phyloP scores from a whole-genome alignment of 2,329 filamentous ascomycete species.

The Metarhizium rileyi region DNA sequence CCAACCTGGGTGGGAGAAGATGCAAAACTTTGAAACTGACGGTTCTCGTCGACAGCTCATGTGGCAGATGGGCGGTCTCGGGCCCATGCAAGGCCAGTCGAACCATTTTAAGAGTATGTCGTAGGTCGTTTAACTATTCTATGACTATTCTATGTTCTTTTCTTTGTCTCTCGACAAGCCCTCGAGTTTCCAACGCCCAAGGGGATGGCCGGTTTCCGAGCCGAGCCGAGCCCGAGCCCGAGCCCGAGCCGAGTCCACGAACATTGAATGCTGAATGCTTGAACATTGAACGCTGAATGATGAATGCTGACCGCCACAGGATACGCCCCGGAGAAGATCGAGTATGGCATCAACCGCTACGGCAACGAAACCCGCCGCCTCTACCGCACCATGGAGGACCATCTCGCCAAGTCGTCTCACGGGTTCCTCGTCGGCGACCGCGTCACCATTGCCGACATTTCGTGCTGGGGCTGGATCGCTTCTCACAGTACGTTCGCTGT shows the following conservation, averaged over 20 bases:
- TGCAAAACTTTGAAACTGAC: constrained; percentile 19
- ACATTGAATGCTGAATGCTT: no score
- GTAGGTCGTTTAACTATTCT: no score
- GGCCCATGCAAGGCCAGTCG: constrained; percentile 72
- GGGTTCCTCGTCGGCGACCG: constrained; percentile 58
- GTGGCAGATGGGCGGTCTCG: constrained; percentile 72
- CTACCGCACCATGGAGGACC: constrained; percentile 66
- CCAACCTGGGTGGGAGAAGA: neutral
- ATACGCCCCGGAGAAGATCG: constrained; percentile 74
- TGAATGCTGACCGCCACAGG: constrained; percentile 22
- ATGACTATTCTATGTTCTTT: no score
- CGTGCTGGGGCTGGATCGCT: constrained; percentile 71
- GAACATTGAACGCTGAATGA: no score
- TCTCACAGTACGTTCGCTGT: constrained; percentile 29
- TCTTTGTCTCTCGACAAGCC: neutral
- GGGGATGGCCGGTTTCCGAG: no score
- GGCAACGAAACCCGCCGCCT: constrained; percentile 74
- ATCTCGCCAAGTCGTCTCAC: constrained; percentile 48
- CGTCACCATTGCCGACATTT: constrained; percentile 68
- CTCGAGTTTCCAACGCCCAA: no score
- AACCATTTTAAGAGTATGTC: constrained; percentile 66
- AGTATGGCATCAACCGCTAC: constrained; percentile 77
- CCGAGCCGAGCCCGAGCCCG: no score
- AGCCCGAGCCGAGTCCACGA: no score
- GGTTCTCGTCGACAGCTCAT: constrained; percentile 33